Evolutionary conservation across 805 yeast genomes (phyloP).

Genomic region (Spathaspora hagerdaliae): DNA sequence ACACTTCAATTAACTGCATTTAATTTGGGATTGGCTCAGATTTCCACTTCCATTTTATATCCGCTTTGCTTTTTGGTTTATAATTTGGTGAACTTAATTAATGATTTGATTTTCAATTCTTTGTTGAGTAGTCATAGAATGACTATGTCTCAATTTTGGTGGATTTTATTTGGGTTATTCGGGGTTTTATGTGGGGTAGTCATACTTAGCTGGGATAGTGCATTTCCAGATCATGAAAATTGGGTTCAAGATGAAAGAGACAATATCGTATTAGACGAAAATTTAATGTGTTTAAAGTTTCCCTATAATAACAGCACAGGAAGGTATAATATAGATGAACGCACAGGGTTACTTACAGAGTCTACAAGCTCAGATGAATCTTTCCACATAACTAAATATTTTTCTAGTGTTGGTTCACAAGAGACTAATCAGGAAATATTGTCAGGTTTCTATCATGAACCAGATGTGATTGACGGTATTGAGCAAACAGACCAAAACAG

Average conservation of each 20-base stretch:
- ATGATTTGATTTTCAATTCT: conserved; percentile 55
- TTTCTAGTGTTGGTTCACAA: conserved; percentile 4
- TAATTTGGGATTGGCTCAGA: conserved; percentile 65
- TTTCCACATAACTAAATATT: conserved; percentile 2
- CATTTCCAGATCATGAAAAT: conserved; percentile 11
- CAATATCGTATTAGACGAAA: conserved; percentile 11
- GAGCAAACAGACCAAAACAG: background rate
- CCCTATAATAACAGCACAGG: conserved; percentile 8
- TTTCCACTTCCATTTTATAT: conserved; percentile 74
- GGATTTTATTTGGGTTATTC: conserved; percentile 42
- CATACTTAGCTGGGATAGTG: conserved; percentile 53
- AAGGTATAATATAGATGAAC: conserved; percentile 3
- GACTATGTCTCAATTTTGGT: conserved; percentile 46
- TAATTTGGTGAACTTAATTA: conserved; percentile 56
- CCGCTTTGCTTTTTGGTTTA: conserved; percentile 84
- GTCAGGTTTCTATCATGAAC: conserved; percentile 1
- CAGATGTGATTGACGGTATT: conserved; percentile 4
- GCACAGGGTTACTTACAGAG: conserved; percentile 3
- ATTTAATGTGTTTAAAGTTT: conserved; percentile 11
- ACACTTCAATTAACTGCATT: conserved; percentile 68
- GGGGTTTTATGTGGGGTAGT: conserved; percentile 67
- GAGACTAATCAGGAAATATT: background rate
- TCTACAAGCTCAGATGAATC: background rate
- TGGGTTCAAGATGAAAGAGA: conserved; percentile 6
- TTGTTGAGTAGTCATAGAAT: conserved; percentile 42